Base-by-base conservation (phyloP, 257 asterid genomes). In the Nicotiana tomentosiformis region DNA sequence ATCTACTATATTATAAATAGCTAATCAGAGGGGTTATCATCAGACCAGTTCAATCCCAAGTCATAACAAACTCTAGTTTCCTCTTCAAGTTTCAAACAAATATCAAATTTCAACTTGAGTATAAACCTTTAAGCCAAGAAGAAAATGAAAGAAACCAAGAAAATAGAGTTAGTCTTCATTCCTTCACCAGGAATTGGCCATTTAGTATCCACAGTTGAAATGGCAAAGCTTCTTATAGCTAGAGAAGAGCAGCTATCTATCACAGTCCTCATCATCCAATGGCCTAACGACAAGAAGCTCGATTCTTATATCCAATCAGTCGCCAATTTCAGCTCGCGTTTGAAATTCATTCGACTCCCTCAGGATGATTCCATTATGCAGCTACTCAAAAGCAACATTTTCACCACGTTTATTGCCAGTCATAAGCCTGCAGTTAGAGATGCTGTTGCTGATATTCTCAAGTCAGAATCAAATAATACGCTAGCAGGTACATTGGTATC, bases 181-280 rank as follows among this genome's bases (percentile, higher is more conserved):
- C 97, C 97, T 51, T 66, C 86, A 18, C 89, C 96, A 2, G 89
- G 90, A 58, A 88, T 88, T 77, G 90, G 97, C 58, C 97, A 92
- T 85, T 86, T 92, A 60, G 77, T 85, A 62, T 78, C 97, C 81
- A 81, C 90, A 84, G 88, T 92, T 3, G 90, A 89, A 81, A 26
- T 87, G 12, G 92, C 94, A 83, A 89, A 91, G 88, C 91, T 86
- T 85, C 89, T 93, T 72, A 90, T 87, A 33, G 74, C 67, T 56
- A 80, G 87, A 58, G 87, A 93, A 76, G 14, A 15, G 12, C 86
- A 87, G 66, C 84, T 90, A 66, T 85, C 92, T 29, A 57, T 89
- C 85, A 89, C 91, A 70, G 77, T 91, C 2, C 86, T 92, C 86
- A 78, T 86, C 79, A 78, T 88, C 77, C 87, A 84, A 77, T 58